Evolutionary conservation across 345 rosid species (phyloP), one percentile per base, ranked within the genome.

Genomic region (Reutealis trisperma): DNA sequence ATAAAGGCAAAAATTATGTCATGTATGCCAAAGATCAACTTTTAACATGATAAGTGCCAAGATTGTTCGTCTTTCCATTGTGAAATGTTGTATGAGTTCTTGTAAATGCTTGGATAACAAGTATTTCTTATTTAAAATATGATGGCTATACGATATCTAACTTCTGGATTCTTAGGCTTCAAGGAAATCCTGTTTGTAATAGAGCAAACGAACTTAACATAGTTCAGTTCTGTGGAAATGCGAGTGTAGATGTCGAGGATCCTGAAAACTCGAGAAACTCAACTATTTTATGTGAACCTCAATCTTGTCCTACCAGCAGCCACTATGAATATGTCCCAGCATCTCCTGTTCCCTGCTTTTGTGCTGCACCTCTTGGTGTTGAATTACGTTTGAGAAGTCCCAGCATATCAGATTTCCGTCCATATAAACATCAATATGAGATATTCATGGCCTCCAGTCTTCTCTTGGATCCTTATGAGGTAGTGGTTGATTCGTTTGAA

Each of bases 111-210:
- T 19, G 30, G 16, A 2, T 9, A 32, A 22, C 6, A 55, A 21
- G 59, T 59, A 18, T 2, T 24, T 32, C 30, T 63, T 12, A 49
- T 19, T 65, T 16, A 32, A 24, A 21, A 13, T 65, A 41, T 27
- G 61, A 45, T 37, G 22, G 63, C 70, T 75, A 63, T 72, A 30
- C 72, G 32, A 13, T 1, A 25, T 18, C 4, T 41, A 55, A 63
- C 63, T 19, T 68, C 27, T 82, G 77, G 63, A 65, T 84, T 47
- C 37, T 63, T 67, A 91, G 96, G 90, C 94, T 91, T 71, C 71
- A 76, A 32, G 94, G 86, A 7, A 91, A 91, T 74, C 91, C 91
- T 24, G 74, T 90, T 30, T 91, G 94, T 71, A 37, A 75, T 76
- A 79, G 75, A 45, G 81, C 77, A 67, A 85, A 83, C 61, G 84